Evolutionary conservation across 192 early-diverging fungal genomes (phyloP), one percentile per base, ranked within the genome.

Genomic region (Chytriomyces sp.): DNA sequence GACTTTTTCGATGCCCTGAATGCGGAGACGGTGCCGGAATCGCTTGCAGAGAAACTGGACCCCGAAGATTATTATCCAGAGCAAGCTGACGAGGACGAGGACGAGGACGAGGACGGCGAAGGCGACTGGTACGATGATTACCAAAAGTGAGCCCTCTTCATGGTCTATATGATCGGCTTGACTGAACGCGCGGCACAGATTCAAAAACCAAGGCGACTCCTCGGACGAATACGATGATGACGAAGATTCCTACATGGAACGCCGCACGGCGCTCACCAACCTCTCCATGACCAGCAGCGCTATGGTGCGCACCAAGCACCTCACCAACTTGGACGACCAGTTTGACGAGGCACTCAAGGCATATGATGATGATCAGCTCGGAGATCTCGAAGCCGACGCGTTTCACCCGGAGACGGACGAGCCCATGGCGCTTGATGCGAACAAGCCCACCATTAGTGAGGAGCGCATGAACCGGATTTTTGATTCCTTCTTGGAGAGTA

Each of bases 241-340:
- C 2, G 67, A 63, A 5, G 55, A 32, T 7, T 37, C 59, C 30
- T 28, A 44, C 3, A 34, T 64, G 14, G 78, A 72, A 40, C 61
- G 61, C 6, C 64, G 64, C 8, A 80, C 78, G 12, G 78, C 76
- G 5, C 54, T 74, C 25, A 81, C 85, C 2, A 81, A 83, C 22
- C 89, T 92, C 33, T 96, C 96, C 8, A 94, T 98, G 93, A 90
- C 94, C 0, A 95, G 95, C 19, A 94, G 94, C 5, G 89, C 91
- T 44, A 92, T 98, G 93, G 92, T 89, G 81, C 90, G 97, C 77
- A 98, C 95, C 76, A 89, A 90, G 44, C 89, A 95, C 67, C 81
- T 99, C 26, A 91, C 91, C 5, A 82, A 94, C 22, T 79, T 99
- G 53, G 97, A 99, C 85, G 94, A 96, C 69, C 91, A 90, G 70